These are phyloP conservation scores for Saccharomycopsis schoenii DNA, from an alignment of 805 yeast genomes.

Conservation along the genomic window DNA sequence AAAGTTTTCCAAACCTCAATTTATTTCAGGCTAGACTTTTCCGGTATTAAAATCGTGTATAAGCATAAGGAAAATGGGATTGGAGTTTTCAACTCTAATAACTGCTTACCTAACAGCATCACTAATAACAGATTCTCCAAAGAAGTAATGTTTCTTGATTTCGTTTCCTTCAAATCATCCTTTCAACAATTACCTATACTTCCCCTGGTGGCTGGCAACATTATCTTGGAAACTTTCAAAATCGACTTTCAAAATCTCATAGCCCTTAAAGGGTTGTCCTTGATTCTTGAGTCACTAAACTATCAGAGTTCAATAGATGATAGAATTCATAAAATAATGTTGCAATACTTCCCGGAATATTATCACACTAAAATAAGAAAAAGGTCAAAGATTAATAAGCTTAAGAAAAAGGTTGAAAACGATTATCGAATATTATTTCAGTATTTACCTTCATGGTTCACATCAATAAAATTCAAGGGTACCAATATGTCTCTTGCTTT, in stretches of 20 bases:
- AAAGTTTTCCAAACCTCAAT: conserved; percentile 15
- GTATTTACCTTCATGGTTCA: conserved; percentile 29
- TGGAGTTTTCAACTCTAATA: not conserved
- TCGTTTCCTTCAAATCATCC: conserved; percentile 1
- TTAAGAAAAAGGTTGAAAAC: conserved; percentile 3
- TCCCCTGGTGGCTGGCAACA: conserved; percentile 14
- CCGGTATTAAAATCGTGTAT: conserved; percentile 16
- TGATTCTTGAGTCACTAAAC: conserved; percentile 15
- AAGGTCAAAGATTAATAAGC: conserved; percentile 15
- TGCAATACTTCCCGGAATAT: not conserved
- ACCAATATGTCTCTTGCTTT: conserved; percentile 23
- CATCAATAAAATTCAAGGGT: conserved; percentile 22
- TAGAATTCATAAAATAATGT: not conserved
- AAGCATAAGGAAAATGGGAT: not conserved
- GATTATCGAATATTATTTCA: conserved; percentile 18
- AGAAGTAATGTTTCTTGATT: conserved; percentile 12
- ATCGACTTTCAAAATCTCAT: conserved; percentile 24
- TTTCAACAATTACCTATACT: conserved; percentile 22
- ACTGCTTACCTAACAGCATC: not conserved
- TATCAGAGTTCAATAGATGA: conserved; percentile 8
- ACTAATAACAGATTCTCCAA: not conserved
- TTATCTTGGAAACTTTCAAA: conserved; percentile 21
- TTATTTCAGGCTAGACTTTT: conserved; percentile 20
- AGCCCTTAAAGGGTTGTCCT: conserved; percentile 24
- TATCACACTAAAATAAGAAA: conserved; percentile 8